A percentile compares a stretch with the other conserved stretches of the same genome.
Evolutionary conservation across 2,329 filamentous ascomycete genomes (phyloP).

Genomic region (Claviceps humidiphila): DNA sequence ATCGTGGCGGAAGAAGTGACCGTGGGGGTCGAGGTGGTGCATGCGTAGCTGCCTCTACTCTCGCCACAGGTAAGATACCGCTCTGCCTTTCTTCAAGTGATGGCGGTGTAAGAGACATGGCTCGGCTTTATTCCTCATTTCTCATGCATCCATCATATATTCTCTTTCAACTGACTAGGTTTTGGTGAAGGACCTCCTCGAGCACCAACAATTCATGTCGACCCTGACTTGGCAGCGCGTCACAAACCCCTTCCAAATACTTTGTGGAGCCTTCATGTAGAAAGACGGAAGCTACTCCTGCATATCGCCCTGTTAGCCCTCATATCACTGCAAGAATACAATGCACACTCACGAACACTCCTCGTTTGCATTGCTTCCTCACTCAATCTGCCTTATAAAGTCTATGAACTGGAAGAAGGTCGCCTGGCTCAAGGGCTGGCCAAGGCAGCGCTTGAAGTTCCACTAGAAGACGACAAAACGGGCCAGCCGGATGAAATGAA

Average conservation of each 20-base stretch:
- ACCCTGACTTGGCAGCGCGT: conserved; percentile 33
- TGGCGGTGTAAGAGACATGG: not conserved
- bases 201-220: conserved; percentile 27
- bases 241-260: conserved; percentile 48
- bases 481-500: conserved; percentile 46
- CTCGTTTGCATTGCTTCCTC: conserved; percentile 59
- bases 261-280: conserved; percentile 44
- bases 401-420: conserved; percentile 58
- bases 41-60: conserved; percentile 13
- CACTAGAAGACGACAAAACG: conserved; percentile 16
- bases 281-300: conserved; percentile 53
- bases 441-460: conserved; percentile 48
- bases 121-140: not conserved
- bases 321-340: conserved; percentile 66
- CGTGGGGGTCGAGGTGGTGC: conserved; percentile 19
- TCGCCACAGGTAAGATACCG: conserved; percentile 22
- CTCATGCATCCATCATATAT: not conserved
- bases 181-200: conserved; percentile 23
- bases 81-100: not conserved
- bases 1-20: conserved; percentile 15
- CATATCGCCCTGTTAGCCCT: conserved; percentile 60
- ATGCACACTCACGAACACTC: conserved; percentile 57
- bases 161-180: not conserved
- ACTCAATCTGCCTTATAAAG: conserved; percentile 50
- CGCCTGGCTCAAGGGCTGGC: conserved; percentile 64